Conservation (phyloP, 805 yeast genomes). For the Priceomyces haplophilus region DNA sequence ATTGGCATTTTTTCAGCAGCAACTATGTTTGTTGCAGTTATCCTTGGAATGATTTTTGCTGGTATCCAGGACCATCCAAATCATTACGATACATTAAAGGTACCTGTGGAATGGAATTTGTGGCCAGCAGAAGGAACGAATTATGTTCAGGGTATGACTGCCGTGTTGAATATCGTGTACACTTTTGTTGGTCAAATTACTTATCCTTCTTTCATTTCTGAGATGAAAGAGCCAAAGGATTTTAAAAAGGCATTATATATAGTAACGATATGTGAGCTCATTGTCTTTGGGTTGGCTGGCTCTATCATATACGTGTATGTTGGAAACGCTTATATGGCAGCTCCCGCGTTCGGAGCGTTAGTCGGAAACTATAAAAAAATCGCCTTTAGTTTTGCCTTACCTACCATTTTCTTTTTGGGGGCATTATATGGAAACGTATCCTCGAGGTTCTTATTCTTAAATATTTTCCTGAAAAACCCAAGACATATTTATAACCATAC, state of each 20-base stretch:
- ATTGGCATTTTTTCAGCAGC: constrained; percentile 53
- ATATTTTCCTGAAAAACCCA: constrained; percentile 42
- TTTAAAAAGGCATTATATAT: constrained; percentile 54
- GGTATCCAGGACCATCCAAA: constrained; percentile 51
- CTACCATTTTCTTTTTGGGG: constrained; percentile 56
- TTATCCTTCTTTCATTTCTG: constrained; percentile 59
- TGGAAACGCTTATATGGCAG: constrained; percentile 51
- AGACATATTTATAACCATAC: constrained; percentile 49
- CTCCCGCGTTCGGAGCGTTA: constrained; percentile 60
- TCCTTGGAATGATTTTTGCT: constrained; percentile 51
- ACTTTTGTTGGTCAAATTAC: constrained; percentile 65
- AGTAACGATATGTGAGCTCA: constrained; percentile 50
- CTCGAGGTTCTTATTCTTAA: constrained; percentile 49
- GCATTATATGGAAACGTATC: constrained; percentile 54
- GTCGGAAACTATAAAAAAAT: constrained; percentile 46
- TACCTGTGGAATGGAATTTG: constrained; percentile 42
- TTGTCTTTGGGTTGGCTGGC: constrained; percentile 54
- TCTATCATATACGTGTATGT: constrained; percentile 56
- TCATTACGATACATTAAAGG: constrained; percentile 29
- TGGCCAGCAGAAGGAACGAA: constrained; percentile 55
- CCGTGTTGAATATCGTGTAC: constrained; percentile 56
- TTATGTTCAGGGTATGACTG: constrained; percentile 53
- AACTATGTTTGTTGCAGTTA: constrained; percentile 56
- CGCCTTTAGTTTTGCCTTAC: constrained; percentile 60
- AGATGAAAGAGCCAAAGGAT: constrained; percentile 56